Conservation (phyloP, 306 rosid genomes). For the Neltuma alba region DNA sequence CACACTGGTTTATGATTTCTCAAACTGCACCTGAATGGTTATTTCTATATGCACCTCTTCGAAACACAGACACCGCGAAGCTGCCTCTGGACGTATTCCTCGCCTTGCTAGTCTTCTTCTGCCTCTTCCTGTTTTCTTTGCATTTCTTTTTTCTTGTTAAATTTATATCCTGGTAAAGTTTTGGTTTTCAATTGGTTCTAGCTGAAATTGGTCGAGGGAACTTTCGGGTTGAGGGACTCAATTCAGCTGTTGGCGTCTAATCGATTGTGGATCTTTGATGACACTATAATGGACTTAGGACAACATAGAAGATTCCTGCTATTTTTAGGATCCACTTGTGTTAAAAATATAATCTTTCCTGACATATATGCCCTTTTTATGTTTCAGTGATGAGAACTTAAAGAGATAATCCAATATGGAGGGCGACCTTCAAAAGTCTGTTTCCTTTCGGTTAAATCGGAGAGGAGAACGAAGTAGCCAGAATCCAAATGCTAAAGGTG, state of each 20-base stretch:
- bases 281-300: not conserved
- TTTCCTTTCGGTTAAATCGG: constrained; percentile 47
- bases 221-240: constrained; percentile 24
- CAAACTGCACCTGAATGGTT: not conserved
- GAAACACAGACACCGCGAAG: not conserved
- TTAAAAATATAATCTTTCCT: constrained; percentile 5
- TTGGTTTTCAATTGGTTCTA: constrained; percentile 28
- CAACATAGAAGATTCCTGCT: not conserved
- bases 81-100: not conserved
- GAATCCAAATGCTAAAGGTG: constrained; percentile 39
- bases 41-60: not conserved
- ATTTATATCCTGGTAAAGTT: not conserved
- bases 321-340: constrained; percentile 2
- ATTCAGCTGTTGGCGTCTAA: constrained; percentile 15
- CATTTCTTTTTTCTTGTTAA: not conserved
- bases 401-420: constrained; percentile 46
- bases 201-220: not conserved
- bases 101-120: constrained; percentile 21
- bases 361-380: not conserved
- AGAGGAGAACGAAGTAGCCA: constrained; percentile 53
- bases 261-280: constrained; percentile 17
- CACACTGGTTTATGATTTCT: constrained; percentile 21
- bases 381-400: constrained; percentile 43
- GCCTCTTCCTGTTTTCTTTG: constrained; percentile 28
- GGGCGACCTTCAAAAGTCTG: constrained; percentile 42